phyloP scores from a whole-genome alignment of 352 stramenopile genomes.

The Achlya hypogyna region DNA sequence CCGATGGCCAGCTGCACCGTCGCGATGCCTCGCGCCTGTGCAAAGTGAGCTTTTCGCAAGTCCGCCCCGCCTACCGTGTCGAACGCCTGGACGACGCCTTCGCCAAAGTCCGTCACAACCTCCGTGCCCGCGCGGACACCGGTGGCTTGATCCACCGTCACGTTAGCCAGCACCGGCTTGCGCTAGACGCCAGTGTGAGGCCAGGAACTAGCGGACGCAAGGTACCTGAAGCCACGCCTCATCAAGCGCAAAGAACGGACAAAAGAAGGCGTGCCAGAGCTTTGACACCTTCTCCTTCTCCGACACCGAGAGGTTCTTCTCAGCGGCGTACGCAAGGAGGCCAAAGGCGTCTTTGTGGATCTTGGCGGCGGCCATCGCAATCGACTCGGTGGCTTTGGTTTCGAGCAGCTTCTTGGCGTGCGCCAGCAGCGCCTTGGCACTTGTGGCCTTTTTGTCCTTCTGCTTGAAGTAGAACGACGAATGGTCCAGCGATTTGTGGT shows the following conservation, averaged over 20 bases:
- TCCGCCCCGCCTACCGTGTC: slow-evolving; percentile 23
- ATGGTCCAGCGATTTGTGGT: slow-evolving; percentile 98
- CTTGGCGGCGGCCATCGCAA: slow-evolving; percentile 55
- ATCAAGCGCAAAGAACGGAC: slow-evolving; percentile 74
- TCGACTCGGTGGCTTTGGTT: slow-evolving; percentile 28
- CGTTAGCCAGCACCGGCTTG: slow-evolving; percentile 40
- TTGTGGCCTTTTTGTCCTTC: slow-evolving; percentile 96
- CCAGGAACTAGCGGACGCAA: neutral
- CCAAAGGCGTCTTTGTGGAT: slow-evolving; percentile 81
- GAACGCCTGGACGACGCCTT: slow-evolving; percentile 73
- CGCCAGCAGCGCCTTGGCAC: slow-evolving; percentile 89
- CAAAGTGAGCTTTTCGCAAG: neutral
- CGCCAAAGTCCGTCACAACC: slow-evolving; percentile 70
- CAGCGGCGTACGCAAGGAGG: slow-evolving; percentile 63
- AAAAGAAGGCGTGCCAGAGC: slow-evolving; percentile 77
- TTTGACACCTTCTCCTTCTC: slow-evolving; percentile 83
- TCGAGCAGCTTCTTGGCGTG: slow-evolving; percentile 81
- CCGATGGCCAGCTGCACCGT: slow-evolving; percentile 56
- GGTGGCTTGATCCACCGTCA: slow-evolving; percentile 58
- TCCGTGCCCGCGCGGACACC: slow-evolving; percentile 53
- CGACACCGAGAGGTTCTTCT: slow-evolving; percentile 69
- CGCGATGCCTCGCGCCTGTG: slow-evolving; percentile 38
- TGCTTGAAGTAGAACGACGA: slow-evolving; percentile 98
- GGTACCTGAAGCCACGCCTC: slow-evolving; percentile 60
- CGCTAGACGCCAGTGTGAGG: neutral